Percentiles rank a stretch among this genome's conserved stretches.
phyloP scores from a whole-genome alignment of 371 early-diverging fungal species.

The Dichotomocladium elegans region DNA sequence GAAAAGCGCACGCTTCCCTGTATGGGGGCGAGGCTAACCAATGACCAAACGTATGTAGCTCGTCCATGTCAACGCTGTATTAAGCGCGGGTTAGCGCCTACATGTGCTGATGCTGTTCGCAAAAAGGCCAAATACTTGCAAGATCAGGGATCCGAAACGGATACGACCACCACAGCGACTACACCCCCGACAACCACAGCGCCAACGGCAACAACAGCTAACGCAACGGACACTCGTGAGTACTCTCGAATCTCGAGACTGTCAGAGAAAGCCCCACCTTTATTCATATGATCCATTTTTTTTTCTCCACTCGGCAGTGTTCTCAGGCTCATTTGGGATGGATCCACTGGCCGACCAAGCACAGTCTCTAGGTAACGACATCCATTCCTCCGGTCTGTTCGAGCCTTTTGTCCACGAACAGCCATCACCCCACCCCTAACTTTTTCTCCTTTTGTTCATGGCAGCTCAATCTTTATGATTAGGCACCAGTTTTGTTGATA shows the following conservation, averaged over 20 bases:
- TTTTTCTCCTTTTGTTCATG: background rate
- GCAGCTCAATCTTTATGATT: background rate
- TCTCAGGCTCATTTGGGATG: background rate
- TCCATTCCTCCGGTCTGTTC: no score
- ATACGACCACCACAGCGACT: background rate
- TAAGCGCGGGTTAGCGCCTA: constrained; percentile 67
- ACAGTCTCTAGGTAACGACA: no score
- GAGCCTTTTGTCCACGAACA: no score
- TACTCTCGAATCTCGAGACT: background rate
- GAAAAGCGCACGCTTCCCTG: background rate
- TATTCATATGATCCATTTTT: background rate
- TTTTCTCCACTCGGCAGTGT: background rate
- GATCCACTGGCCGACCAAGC: constrained; percentile 1
- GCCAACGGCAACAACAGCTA: background rate
- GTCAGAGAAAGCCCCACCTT: background rate
- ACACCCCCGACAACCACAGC: background rate
- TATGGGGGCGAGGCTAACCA: no score
- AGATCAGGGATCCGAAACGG: constrained; percentile 24
- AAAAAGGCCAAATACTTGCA: constrained; percentile 82
- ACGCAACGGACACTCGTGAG: background rate
- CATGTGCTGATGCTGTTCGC: constrained; percentile 74
- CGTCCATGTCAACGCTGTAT: constrained; percentile 86
- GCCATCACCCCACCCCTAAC: background rate
- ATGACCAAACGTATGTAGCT: constrained; percentile 31
- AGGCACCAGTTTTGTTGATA: constrained; percentile 8